phyloP scores from a whole-genome alignment of 306 rosid genomes.

The Calophaca sinica region DNA sequence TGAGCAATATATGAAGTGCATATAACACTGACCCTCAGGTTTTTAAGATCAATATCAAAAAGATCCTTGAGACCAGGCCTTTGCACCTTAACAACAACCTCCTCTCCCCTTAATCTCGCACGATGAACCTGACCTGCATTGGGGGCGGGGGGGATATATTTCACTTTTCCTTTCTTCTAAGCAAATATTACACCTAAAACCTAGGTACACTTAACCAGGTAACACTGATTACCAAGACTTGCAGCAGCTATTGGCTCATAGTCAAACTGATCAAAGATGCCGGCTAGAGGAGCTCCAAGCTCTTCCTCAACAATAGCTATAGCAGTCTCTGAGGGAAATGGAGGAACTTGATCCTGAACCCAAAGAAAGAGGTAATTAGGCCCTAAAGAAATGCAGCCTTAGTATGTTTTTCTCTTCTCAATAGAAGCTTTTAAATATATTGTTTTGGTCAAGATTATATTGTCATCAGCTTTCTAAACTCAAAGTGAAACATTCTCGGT shows the following conservation, averaged over 20 bases:
- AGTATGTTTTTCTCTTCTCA: slow-evolving; percentile 8
- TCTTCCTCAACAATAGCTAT: slow-evolving; percentile 84
- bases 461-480: slow-evolving; percentile 24
- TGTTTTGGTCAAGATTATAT: neutral
- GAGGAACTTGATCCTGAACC: slow-evolving; percentile 98
- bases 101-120: slow-evolving; percentile 83
- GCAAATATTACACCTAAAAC: slow-evolving; percentile 35
- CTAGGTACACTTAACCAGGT: slow-evolving; percentile 17
- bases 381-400: slow-evolving; percentile 41
- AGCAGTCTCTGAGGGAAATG: slow-evolving; percentile 94
- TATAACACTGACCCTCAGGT: slow-evolving; percentile 86
- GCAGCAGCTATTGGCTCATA: slow-evolving; percentile 99
- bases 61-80: slow-evolving; percentile 98
- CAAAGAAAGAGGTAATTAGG: slow-evolving; percentile 41
- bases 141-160: slow-evolving; percentile 5
- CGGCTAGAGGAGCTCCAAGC: slow-evolving; percentile 79
- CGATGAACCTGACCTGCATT: slow-evolving; percentile 99
- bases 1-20: slow-evolving; percentile 33
- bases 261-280: slow-evolving; percentile 82
- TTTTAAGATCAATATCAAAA: slow-evolving; percentile 95
- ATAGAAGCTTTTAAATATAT: neutral
- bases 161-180: slow-evolving; percentile 36
- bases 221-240: slow-evolving; percentile 84
- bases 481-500: slow-evolving; percentile 12
- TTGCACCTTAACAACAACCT: slow-evolving; percentile 94